Base-by-base conservation (phyloP, 1,284 basidiomycete species). In the Ganoderma boninense region DNA sequence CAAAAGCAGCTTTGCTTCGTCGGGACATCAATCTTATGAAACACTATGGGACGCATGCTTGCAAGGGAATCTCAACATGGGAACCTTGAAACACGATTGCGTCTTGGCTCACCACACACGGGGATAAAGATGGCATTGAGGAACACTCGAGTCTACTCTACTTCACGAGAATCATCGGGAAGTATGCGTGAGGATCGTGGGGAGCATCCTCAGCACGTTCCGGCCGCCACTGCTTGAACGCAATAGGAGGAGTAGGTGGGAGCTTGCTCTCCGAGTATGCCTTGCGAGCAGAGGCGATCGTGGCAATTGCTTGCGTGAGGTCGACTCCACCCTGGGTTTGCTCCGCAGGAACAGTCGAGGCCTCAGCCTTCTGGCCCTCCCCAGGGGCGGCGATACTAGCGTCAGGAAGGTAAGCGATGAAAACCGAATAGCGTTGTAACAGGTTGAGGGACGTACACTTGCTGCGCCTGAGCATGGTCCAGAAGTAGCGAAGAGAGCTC, bases 401-500 rank as follows among this genome's bases (percentile, higher is more conserved):
- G 18, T 10, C n/a, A 7, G 11, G 7, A 29, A 18, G 23, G 46
- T 23, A 18, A 11, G 62, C 38, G 49, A 46, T 14, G 52, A 61
- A 49, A 40, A 46, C 49, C 32, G n/a, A 29, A 63, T 52, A 29
- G 40, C 56, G 71, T 38, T 63, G 40, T 60, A 59, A 64, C 6
- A 44, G 23, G 38, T 7, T 46, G 26, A 62, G 40, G 29, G 60
- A 86, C 91, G 75, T 86, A 95, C 94, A 87, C 80, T 76, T 86
- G 85, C 54, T 69, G 69, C 49, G 85, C 84, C 73, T 86, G 85
- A 16, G 95, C 93, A 65, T 94, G 92, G 66, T 97, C 91, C 71
- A 98, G 89, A 56, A 98, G 88, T 71, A 98, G 84, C 32, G 89
- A 86, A 8, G 96, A 93, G 52, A 97, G 86, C 80, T 95, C 92